Base-by-base conservation (phyloP, 345 rosid species). In the Lumnitzera racemosa region DNA sequence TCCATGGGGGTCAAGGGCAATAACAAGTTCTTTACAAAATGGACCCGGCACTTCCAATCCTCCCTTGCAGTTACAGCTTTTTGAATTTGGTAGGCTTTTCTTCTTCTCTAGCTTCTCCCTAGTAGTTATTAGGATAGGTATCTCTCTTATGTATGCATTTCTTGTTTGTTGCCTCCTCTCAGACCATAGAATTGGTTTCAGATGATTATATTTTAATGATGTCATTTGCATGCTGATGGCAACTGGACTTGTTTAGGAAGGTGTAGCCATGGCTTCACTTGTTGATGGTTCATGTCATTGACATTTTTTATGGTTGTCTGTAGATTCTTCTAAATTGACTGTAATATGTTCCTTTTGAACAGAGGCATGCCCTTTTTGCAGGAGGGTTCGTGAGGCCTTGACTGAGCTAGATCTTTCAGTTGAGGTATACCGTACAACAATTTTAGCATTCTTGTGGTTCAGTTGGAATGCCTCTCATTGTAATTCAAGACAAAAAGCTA, bases 331-430 rank as follows among this genome's bases (percentile, higher is more conserved):
- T 29, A 29, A 29, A 3, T 29, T 36, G 9, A 36, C 43, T 36
- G 10, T 36, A 36, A 36, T 36, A 36, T 9, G 43, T 55, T 66
- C 58, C n/a, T 61, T 62, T 73, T 68, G 25, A 55, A 77, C 81
- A 87, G 95, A 89, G 80, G 91, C 91, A 55, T 89, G 88, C 70
- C 95, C 96, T 61, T 87, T 89, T 70, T 89, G 96, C 60, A 74
- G 96, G 65, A 84, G 95, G 71, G 89, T 81, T 68, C 75, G 95
- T 23, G 96, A 89, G 69, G 91, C 95, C 58, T 49, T 89, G 73
- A 89, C 91, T 58, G 95, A 89, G 85, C 74, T 89, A 67, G 91
- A 87, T 78, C 91, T 89, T 64, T 84, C 87, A 48, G 83, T 71
- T 3, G 91, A 87, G 81, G 91, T 89, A 59, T 70, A 68, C 36